Evolutionary conservation across 345 rosid species (phyloP).

Genomic region (Corymbia maculata): DNA sequence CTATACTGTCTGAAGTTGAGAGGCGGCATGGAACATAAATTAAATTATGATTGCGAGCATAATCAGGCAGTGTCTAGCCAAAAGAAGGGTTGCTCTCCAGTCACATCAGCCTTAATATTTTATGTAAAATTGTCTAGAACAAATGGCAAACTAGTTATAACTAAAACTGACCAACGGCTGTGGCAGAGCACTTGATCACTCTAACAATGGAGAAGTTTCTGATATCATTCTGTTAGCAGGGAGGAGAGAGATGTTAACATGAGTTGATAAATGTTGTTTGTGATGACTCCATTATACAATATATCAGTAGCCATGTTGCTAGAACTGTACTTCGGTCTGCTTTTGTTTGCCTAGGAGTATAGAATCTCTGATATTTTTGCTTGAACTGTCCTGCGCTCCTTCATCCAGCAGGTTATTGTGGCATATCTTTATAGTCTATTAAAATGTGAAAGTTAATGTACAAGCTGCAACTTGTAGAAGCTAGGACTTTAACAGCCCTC

Average conservation of each 20-base stretch:
- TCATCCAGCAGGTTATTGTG: background rate
- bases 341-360: background rate
- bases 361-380: background rate
- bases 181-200: background rate
- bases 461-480: background rate
- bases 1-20: background rate
- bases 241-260: background rate
- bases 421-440: background rate
- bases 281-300: background rate
- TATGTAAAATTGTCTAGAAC: background rate
- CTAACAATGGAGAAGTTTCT: background rate
- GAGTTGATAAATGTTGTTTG: background rate
- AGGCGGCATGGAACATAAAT: background rate
- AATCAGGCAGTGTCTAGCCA: background rate
- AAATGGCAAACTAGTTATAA: background rate
- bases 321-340: background rate
- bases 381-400: background rate
- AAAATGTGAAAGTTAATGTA: background rate
- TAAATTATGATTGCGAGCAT: background rate
- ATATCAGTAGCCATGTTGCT: background rate
- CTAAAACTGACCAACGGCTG: background rate
- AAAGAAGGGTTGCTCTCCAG: background rate
- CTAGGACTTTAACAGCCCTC: background rate
- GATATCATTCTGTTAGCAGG: background rate
- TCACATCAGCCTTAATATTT: background rate